phyloP scores from a whole-genome alignment of 2,329 filamentous ascomycete genomes.

The Stagonosporopsis tanaceti region DNA sequence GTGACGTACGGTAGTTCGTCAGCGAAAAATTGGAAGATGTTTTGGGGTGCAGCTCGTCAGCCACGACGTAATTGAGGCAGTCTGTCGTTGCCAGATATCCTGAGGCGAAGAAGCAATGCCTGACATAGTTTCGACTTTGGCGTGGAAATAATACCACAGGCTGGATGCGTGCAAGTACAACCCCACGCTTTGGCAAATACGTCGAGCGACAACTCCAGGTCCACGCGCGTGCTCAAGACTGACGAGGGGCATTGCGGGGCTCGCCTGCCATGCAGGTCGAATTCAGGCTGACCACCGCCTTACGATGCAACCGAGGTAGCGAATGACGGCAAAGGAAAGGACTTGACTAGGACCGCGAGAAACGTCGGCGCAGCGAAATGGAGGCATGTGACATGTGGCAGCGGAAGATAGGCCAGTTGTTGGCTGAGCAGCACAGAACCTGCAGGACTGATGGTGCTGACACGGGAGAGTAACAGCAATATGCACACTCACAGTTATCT shows the following conservation, averaged over 20 bases:
- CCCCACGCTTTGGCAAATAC: neutral
- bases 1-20: conserved; percentile 23
- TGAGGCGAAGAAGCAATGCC: conserved; percentile 6
- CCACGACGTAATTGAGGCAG: neutral
- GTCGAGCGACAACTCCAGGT: neutral
- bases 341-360: neutral
- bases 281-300: conserved; percentile 26
- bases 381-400: conserved; percentile 39
- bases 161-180: neutral
- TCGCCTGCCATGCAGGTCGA: conserved; percentile 20
- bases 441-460: conserved; percentile 26
- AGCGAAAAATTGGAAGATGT: conserved; percentile 7
- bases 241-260: conserved; percentile 35
- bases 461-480: conserved; percentile 10
- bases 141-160: neutral
- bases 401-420: conserved; percentile 36
- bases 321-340: conserved; percentile 20
- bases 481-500: conserved; percentile 74
- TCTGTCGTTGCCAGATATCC: neutral
- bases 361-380: conserved; percentile 12
- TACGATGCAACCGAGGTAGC: conserved; percentile 23
- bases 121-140: neutral
- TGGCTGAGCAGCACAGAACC: conserved; percentile 23
- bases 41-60: neutral
- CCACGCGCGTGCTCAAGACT: neutral